Evolutionary conservation across 2,329 filamentous ascomycete species (phyloP), one percentile per base, ranked within the genome.

Genomic region (Aspergillus chevalieri): DNA sequence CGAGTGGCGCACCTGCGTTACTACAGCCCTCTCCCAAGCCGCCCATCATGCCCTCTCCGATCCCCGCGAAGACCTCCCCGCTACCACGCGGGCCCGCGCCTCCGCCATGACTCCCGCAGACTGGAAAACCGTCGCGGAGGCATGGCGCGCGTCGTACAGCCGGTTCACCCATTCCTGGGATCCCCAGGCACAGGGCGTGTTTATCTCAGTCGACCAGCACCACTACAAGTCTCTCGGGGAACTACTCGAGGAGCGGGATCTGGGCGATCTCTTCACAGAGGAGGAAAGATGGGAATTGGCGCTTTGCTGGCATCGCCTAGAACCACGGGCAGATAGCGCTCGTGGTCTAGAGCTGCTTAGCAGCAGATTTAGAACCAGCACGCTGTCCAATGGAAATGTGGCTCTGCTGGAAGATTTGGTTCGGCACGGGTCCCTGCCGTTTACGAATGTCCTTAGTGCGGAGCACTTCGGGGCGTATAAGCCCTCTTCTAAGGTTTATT

Each of bases 391-490:
- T 63, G 88, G 86, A 33, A 92, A 91, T 63, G 63, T 75, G 2
- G 70, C 74, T 1, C 71, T 92, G n/a, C 73, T 92, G 41, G 63
- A 71, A 2, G 87, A 92, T 62, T 74, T 93, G 44, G 69, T 79
- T 45, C 62, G 69, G 46, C 74, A 81, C 1, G 66, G 68, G 4
- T 22, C 21, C 21, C 75, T 91, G 46, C 77, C 77, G 0, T 92
- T 90, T 59, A 74, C 75, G 19, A 69, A 75, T 47, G 59, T 90
- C 36, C 73, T 85, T 51, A 87, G 82, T 7, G 81, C 83, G 0
- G 86, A 87, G 67, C 78, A 84, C 54, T 92, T 91, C 62, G 72
- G 75, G 42, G 82, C 81, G 0, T 93, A 92, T 66, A 93, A 93
- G 73, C 87, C 87, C 1, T 77, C 80, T 52, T 78, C 80, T 6